These are phyloP conservation scores for Ceratobasidium sp. DNA, from an alignment of 1,284 basidiomycete genomes.

Conservation along the genomic window DNA sequence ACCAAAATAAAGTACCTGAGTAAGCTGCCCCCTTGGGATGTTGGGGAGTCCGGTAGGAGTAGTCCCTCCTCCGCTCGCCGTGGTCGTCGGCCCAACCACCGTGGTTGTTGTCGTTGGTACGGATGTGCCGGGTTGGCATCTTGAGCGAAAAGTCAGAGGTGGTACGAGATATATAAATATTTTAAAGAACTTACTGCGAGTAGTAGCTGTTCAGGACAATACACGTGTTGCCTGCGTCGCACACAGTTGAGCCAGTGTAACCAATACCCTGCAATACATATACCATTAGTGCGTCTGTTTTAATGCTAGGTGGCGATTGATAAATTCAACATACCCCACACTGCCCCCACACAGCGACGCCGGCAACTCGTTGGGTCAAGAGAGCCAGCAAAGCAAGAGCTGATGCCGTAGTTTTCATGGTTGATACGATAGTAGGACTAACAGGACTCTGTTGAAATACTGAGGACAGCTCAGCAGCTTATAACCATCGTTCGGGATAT, in stretches of 20 bases:
- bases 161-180: too few species aligned
- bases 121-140: conserved; percentile 16
- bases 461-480: conserved; percentile 12
- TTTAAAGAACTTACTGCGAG: conserved; percentile 14
- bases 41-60: conserved; percentile 8
- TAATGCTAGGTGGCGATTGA: not conserved
- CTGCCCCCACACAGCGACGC: conserved; percentile 27
- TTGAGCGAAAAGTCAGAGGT: not conserved
- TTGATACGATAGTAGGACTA: not conserved
- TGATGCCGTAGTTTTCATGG: conserved; percentile 26
- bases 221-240: conserved; percentile 14
- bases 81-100: not conserved
- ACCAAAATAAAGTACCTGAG: conserved; percentile 16
- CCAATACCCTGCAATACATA: conserved; percentile 20
- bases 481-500: conserved; percentile 1
- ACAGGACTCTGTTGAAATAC: not conserved
- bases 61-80: not conserved
- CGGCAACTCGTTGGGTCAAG: not conserved
- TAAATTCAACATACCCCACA: conserved; percentile 18
- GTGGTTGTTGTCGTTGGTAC: not conserved
- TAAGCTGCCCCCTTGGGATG: conserved; percentile 13
- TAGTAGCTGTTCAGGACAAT: conserved; percentile 11
- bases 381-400: conserved; percentile 23
- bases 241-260: conserved; percentile 17
- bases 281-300: not conserved